Percentiles rank a stretch among this genome's conserved stretches.
phyloP scores from a whole-genome alignment of 2,329 filamentous ascomycete species.

The Apiospora phragmitis region DNA sequence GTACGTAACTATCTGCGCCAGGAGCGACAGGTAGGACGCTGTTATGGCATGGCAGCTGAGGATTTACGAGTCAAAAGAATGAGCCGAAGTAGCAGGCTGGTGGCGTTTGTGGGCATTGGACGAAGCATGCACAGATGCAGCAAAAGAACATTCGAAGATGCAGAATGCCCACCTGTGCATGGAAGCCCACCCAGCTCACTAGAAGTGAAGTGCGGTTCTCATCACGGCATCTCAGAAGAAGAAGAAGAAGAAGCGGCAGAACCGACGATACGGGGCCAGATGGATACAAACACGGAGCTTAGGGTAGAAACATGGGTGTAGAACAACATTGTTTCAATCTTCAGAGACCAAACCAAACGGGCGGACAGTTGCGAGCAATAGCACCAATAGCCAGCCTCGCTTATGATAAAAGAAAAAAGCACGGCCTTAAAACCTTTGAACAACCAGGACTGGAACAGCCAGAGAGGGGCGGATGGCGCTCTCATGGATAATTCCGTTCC shows the following conservation, averaged over 20 bases:
- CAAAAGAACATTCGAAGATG: neutral
- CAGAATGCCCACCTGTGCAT: neutral
- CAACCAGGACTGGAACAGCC: too few species aligned
- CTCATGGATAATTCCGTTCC: neutral
- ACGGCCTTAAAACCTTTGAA: neutral
- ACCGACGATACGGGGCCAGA: neutral
- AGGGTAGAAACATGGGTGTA: conserved; percentile 3
- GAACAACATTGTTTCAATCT: conserved; percentile 3
- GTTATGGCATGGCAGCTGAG: neutral
- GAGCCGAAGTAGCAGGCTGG: neutral
- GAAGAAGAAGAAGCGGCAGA: neutral
- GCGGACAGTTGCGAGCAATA: conserved; percentile 1
- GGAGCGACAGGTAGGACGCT: neutral
- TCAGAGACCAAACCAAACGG: conserved; percentile 2
- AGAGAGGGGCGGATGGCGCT: neutral
- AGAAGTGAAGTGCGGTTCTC: neutral
- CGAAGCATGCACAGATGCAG: neutral
- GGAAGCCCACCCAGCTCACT: neutral
- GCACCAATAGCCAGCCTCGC: neutral
- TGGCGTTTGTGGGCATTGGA: neutral
- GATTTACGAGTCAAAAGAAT: neutral
- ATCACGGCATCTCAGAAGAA: neutral
- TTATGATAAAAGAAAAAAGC: neutral
- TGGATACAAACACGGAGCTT: conserved; percentile 4
- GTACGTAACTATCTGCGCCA: neutral